Evolutionary conservation across 2,329 filamentous ascomycete species (phyloP), one percentile per base, ranked within the genome.

Genomic region (Hymenotorrendiella dingleyae): DNA sequence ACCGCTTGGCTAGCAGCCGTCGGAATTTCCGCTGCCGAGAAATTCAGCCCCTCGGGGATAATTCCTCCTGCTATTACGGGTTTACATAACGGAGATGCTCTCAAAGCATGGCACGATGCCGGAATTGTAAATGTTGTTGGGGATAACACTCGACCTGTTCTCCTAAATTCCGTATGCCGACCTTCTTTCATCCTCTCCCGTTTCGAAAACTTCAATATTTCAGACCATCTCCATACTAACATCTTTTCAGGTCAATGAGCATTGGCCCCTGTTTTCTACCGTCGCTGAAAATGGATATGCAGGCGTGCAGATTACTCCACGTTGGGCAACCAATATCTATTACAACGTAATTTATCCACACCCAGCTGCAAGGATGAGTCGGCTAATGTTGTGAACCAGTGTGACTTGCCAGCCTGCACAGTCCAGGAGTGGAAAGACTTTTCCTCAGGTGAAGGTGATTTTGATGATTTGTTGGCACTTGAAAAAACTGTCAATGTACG

Each of bases 11-110:
- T 80, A 30, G 65, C 69, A 44, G 69, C 76, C 52, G 65, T 70
- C 5, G 73, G 73, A 9, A 63, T 80, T 43, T 64, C 64, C 43
- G 51, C 61, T 20, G 68, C 69, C 16, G 54, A 55, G 17, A 64
- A 66, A 37, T 80, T 69, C 58, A 77, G 73, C 19, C 48, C 62
- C 3, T 67, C 70, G 32, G 76, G 76, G 16, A 67, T 81, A 34
- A 76, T 81, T 46, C 78, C 78, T 2, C 78, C 78, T 1, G 76
- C 76, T 36, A 82, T 81, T 45, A 81, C 77, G 2, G 77, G 77
- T 36, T 57, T 81, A n/a, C 74, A 80, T 62, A 81, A 81, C 50
- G 77, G 73, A 16, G 77, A 82, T 58, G 76, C 69, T 7, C 68
- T 82, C 35, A 62, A 63, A 40, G 77, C 73, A 4, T 82, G 74